Evolutionary conservation across 2,329 filamentous ascomycete species (phyloP), one percentile per base, ranked within the genome.

Genomic region (Colletotrichum zoysiae): DNA sequence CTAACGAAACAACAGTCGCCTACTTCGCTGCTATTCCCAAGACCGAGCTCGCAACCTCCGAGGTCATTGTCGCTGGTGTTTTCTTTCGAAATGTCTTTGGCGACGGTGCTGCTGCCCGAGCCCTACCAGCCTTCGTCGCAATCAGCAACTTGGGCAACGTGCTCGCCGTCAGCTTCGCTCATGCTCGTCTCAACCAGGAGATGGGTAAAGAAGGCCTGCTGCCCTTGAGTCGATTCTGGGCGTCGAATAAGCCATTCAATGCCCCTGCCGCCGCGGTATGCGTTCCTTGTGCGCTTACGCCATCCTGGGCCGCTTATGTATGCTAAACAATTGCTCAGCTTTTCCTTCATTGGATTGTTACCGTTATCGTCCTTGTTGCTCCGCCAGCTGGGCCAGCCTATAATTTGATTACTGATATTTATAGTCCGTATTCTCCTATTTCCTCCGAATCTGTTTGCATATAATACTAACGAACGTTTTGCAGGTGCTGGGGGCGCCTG

Each of bases 121-220:
- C 81, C 40, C 78, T 89, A 11, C 86, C 86, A 0, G 87, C 85
- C 0, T 89, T 91, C 64, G 88, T 91, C 0, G 88, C 88, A 0
- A 77, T 91, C 44, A 90, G 87, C 62, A 89, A 89, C 73, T 76
- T 91, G 59, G 90, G 89, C 8, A 91, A 91, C 63, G 88, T 92
- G 0, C 80, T 91, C 11, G 87, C 88, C 26, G 86, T 90, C 57
- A 89, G 85, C 70, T 91, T 91, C 74, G 85, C 88, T 0, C 87
- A 90, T 65, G 81, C 88, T 0, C 84, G 89, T 0, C 75, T 91
- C 12, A 90, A 89, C 74, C 89, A 91, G 74, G 91, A 93, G 78
- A 83, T 93, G 56, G 92, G 89, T 0, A 92, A 92, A 76, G 91
- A 94, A 76, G 91, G 91, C 0, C 82, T 93, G 6, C 77, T 93